Percentiles rank a stretch among this genome's conserved stretches.
These are phyloP conservation scores for Cyberlindnera saturnus DNA, from an alignment of 805 yeast species.

Conservation along the genomic window DNA sequence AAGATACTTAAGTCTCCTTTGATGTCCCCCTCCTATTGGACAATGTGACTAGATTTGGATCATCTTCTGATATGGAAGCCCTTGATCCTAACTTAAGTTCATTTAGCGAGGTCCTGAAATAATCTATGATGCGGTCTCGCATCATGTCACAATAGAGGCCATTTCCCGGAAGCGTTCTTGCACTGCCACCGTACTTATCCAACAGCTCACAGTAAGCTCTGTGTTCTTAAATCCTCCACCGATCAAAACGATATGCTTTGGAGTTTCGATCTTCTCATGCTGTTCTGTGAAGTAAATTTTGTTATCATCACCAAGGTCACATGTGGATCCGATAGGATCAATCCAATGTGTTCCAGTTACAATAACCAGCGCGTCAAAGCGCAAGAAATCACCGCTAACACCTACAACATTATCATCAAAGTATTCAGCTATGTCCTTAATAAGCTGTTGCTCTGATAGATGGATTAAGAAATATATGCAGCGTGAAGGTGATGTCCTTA, in stretches of 20 bases:
- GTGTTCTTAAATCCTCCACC: conserved; percentile 27
- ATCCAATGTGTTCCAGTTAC: conserved; percentile 28
- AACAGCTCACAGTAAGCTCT: conserved; percentile 25
- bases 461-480: conserved; percentile 10
- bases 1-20: conserved; percentile 4
- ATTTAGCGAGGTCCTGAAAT: conserved; percentile 4
- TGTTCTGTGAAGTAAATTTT: conserved; percentile 11
- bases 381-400: conserved; percentile 7
- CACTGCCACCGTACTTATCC: conserved; percentile 11
- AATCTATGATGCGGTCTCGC: conserved; percentile 9
- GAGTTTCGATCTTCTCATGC: conserved; percentile 12
- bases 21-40: background rate
- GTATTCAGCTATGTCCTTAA: conserved; percentile 16
- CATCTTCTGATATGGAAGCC: conserved; percentile 1
- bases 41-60: conserved; percentile 1
- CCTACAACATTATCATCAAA: conserved; percentile 16
- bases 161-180: conserved; percentile 9
- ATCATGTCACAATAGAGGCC: conserved; percentile 6
- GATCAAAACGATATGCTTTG: conserved; percentile 22
- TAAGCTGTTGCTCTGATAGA: conserved; percentile 18
- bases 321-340: conserved; percentile 20
- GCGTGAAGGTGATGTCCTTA: conserved; percentile 13
- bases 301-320: conserved; percentile 12
- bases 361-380: conserved; percentile 23
- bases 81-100: conserved; percentile 6